Conservation (phyloP, 129 eudicot genomes). For the Lonicera japonica region DNA sequence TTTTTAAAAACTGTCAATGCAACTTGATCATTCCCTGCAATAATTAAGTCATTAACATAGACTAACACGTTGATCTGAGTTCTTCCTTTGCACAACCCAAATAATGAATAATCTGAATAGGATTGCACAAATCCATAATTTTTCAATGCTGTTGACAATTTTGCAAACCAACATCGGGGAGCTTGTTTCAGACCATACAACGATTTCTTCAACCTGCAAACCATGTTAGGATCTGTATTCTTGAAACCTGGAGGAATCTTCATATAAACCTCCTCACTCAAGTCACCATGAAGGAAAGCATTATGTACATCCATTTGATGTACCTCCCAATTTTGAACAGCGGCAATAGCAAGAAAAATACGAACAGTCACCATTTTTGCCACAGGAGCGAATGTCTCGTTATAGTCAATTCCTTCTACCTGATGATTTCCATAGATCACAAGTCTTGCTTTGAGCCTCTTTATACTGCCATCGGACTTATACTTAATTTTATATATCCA, state of each 20-base stretch:
- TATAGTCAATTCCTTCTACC: background rate
- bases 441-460: background rate
- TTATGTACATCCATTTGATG: background rate
- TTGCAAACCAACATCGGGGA: background rate
- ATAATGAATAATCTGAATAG: background rate
- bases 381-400: background rate
- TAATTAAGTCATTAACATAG: background rate
- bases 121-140: background rate
- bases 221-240: background rate
- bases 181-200: background rate
- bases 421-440: background rate
- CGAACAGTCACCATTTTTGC: background rate
- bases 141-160: background rate
- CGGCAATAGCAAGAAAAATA: background rate
- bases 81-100: background rate
- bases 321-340: background rate
- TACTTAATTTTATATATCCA: background rate
- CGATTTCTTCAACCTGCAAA: background rate
- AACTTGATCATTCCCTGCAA: background rate
- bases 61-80: background rate
- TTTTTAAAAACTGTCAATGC: background rate
- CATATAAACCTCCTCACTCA: slow-evolving; percentile 5
- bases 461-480: background rate
- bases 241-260: background rate
- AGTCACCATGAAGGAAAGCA: background rate